Percentiles rank a stretch among this genome's conserved stretches.
Conservation (phyloP, 192 early-diverging fungal genomes). For the Backusella sp. region DNA sequence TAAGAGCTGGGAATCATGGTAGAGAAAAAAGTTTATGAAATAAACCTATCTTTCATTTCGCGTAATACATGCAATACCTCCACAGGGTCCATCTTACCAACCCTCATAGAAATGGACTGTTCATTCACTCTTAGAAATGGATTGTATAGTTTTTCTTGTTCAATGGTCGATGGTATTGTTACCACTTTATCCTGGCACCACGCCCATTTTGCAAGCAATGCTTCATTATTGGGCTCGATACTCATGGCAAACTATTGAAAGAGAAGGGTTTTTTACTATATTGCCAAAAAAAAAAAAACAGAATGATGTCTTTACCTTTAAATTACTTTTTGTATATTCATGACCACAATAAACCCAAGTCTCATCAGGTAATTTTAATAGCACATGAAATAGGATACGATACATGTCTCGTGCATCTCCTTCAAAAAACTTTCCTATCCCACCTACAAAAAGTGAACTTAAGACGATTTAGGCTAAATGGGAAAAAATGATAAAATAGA, state of each 20-base stretch:
- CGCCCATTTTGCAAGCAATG: conserved; percentile 61
- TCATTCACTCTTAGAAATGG: conserved; percentile 86
- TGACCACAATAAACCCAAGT: conserved; percentile 65
- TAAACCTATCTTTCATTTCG: conserved; percentile 68
- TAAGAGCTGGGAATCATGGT: background rate
- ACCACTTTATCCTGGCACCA: conserved; percentile 52
- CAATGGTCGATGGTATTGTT: conserved; percentile 84
- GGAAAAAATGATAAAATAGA: too few relatives aligned
- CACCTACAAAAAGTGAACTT: conserved; percentile 53
- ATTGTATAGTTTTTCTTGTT: conserved; percentile 82
- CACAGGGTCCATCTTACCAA: conserved; percentile 62
- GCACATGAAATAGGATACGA: conserved; percentile 51
- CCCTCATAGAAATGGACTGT: conserved; percentile 53
- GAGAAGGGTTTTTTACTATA: background rate
- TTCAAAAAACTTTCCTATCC: conserved; percentile 57
- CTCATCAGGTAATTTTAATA: conserved; percentile 54
- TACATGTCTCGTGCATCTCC: conserved; percentile 62
- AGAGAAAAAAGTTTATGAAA: background rate
- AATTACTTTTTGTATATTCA: conserved; percentile 53
- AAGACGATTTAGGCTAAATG: background rate
- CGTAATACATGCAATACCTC: conserved; percentile 77
- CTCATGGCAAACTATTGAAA: conserved; percentile 65
- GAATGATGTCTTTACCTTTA: conserved; percentile 33
- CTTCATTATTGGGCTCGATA: conserved; percentile 78
- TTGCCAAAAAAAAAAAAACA: background rate